phyloP scores from a whole-genome alignment of 2,329 filamentous ascomycete genomes.

The Chaetothyriales sp. region DNA sequence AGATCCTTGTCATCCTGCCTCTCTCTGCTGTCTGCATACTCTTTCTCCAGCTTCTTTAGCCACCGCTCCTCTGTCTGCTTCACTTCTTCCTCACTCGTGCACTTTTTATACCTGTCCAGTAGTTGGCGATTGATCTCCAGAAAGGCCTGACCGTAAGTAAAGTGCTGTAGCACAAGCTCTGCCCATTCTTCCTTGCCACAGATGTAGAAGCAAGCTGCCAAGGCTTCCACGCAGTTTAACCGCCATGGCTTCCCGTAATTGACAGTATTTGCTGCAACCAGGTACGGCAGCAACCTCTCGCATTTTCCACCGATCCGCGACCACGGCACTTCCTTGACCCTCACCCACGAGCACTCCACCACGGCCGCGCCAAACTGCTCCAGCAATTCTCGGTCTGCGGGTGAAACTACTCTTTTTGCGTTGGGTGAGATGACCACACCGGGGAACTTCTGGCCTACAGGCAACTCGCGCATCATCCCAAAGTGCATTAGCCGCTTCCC shows the following conservation, averaged over 20 bases:
- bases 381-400: slow-evolving; percentile 65
- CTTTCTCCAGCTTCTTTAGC: slow-evolving; percentile 76
- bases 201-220: slow-evolving; percentile 85
- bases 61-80: slow-evolving; percentile 76
- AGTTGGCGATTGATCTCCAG: slow-evolving; percentile 77
- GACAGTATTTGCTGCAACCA: slow-evolving; percentile 90
- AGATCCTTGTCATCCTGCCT: slow-evolving; percentile 50
- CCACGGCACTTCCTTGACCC: slow-evolving; percentile 84
- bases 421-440: slow-evolving; percentile 94
- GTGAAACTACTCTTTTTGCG: slow-evolving; percentile 69
- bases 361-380: slow-evolving; percentile 86
- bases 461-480: slow-evolving; percentile 82
- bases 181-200: slow-evolving; percentile 89
- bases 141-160: slow-evolving; percentile 78
- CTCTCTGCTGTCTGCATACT: slow-evolving; percentile 67
- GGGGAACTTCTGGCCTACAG: slow-evolving; percentile 78
- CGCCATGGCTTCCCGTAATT: slow-evolving; percentile 96
- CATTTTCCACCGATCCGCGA: slow-evolving; percentile 82
- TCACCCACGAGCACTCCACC: slow-evolving; percentile 93
- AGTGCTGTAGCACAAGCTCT: slow-evolving; percentile 62
- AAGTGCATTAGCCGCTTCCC: slow-evolving; percentile 87
- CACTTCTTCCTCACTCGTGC: slow-evolving; percentile 62
- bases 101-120: slow-evolving; percentile 71
- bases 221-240: slow-evolving; percentile 86
- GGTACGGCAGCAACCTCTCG: slow-evolving; percentile 77